These are phyloP conservation scores for Neophaeococcomyces mojaviensis DNA, from an alignment of 2,329 filamentous ascomycete species.

Conservation along the genomic window DNA sequence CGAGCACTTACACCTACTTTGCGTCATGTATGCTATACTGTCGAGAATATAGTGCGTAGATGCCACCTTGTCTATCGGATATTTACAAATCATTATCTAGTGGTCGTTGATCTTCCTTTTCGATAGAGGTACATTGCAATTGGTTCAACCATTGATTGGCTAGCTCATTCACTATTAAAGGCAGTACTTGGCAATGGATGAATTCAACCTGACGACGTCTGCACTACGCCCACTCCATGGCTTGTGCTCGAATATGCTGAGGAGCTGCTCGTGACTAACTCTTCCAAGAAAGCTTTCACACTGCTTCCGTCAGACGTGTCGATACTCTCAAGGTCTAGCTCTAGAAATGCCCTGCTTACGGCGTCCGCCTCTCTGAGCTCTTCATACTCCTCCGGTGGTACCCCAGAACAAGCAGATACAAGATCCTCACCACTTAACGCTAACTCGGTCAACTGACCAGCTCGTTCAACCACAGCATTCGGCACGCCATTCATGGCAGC, in stretches of 20 bases:
- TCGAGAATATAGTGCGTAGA: no score
- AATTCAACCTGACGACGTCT: no score
- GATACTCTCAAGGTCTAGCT: conserved; percentile 9
- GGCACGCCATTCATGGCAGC: conserved; percentile 82
- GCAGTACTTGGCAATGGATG: no score
- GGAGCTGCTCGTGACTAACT: neutral
- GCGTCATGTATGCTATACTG: no score
- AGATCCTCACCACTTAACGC: conserved; percentile 69
- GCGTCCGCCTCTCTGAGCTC: conserved; percentile 57
- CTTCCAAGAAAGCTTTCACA: conserved; percentile 1
- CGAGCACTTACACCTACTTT: no score
- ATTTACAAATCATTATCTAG: no score
- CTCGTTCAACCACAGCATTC: conserved; percentile 61
- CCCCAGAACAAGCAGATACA: conserved; percentile 59
- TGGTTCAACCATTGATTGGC: no score
- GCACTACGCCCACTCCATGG: neutral
- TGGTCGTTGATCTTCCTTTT: no score
- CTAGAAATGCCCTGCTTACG: conserved; percentile 16
- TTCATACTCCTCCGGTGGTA: conserved; percentile 57
- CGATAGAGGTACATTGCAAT: no score
- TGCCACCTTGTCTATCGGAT: no score
- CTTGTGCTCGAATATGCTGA: neutral
- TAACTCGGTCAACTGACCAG: conserved; percentile 63
- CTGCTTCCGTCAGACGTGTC: neutral
- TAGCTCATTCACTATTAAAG: no score